A percentile compares a stretch with the other conserved stretches of the same genome.
These are phyloP conservation scores for Chaetomium sp. DNA, from an alignment of 2,329 filamentous ascomycete genomes.

Conservation along the genomic window DNA sequence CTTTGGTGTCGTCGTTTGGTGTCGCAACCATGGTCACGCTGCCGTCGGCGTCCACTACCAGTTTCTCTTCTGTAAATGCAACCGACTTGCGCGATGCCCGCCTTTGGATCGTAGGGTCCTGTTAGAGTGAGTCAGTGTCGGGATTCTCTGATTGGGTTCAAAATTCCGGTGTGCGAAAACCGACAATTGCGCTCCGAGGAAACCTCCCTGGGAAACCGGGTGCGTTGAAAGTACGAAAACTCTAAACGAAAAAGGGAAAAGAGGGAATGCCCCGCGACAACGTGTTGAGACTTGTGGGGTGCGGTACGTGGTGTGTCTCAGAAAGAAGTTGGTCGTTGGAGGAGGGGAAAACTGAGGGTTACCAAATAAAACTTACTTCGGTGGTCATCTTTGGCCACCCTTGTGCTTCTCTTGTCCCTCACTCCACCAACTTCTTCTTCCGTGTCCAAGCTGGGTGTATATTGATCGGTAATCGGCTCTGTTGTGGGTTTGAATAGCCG, in stretches of 20 bases:
- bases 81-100: conserved; percentile 77
- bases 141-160: not conserved
- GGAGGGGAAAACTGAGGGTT: conserved; percentile 26
- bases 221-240: conserved; percentile 7
- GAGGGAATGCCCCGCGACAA: not conserved
- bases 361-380: conserved; percentile 39
- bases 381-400: conserved; percentile 39
- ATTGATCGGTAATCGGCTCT: not conserved
- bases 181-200: conserved; percentile 12
- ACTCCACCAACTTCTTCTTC: conserved; percentile 29
- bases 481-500: not conserved
- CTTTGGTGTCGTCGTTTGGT: conserved; percentile 71
- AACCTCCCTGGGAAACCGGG: conserved; percentile 17
- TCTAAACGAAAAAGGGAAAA: not conserved
- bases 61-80: conserved; percentile 84
- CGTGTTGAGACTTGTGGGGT: conserved; percentile 27
- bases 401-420: conserved; percentile 23
- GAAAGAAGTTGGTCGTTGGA: conserved; percentile 16
- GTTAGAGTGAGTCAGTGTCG: conserved; percentile 31
- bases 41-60: conserved; percentile 88
- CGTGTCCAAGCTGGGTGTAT: not conserved
- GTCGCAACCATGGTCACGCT: conserved; percentile 76
- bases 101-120: conserved; percentile 43
- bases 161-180: conserved; percentile 14
- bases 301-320: conserved; percentile 20